Percentiles rank a stretch among this genome's conserved stretches.
These are phyloP conservation scores for Scheffersomyces lignosus DNA, from an alignment of 805 yeast genomes.

Conservation along the genomic window DNA sequence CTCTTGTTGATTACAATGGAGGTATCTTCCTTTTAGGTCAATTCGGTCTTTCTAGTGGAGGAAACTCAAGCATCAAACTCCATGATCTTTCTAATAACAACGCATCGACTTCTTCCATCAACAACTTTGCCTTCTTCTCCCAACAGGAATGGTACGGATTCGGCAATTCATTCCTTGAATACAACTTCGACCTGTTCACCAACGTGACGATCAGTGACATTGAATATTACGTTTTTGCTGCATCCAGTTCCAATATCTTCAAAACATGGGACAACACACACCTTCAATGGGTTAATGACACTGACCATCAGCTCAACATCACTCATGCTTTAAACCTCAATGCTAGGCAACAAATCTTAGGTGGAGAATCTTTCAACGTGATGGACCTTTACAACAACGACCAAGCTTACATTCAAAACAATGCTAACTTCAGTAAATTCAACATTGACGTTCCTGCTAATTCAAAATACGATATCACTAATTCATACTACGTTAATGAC, in stretches of 20 bases:
- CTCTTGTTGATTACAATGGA: conserved; percentile 17
- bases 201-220: conserved; percentile 36
- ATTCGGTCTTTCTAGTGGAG: conserved; percentile 27
- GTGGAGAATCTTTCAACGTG: conserved; percentile 33
- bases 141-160: conserved; percentile 45
- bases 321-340: conserved; percentile 23
- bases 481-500: conserved; percentile 49
- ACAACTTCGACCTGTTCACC: conserved; percentile 28
- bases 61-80: conserved; percentile 24
- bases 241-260: conserved; percentile 20
- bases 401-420: conserved; percentile 25
- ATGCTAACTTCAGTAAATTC: conserved; percentile 19
- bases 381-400: conserved; percentile 30
- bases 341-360: conserved; percentile 30
- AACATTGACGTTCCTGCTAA: conserved; percentile 23
- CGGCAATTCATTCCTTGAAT: conserved; percentile 30
- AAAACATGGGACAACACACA: conserved; percentile 44
- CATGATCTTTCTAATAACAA: conserved; percentile 30
- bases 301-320: conserved; percentile 30
- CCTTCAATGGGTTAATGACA: conserved; percentile 32
- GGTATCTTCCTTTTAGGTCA: conserved; percentile 31
- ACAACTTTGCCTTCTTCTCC: conserved; percentile 38
- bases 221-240: conserved; percentile 43
- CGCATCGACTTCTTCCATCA: conserved; percentile 15
- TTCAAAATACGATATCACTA: conserved; percentile 12